Evolutionary conservation across 768 basidiomycete genomes (phyloP).

Genomic region (Neoboletus subvelutipes): DNA sequence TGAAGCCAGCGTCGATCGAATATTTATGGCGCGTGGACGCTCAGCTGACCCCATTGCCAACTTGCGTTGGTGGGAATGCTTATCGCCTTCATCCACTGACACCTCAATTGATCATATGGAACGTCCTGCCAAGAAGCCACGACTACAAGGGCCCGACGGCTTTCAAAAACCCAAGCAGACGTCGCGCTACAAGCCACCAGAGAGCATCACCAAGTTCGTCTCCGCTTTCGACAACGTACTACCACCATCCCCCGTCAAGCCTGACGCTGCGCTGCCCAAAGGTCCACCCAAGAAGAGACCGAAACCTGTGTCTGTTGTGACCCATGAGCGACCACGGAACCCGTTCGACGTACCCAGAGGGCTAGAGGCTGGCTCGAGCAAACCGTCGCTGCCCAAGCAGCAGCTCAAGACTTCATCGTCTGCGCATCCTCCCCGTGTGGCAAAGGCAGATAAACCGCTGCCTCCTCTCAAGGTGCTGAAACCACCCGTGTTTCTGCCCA

Average conservation of each 20-base stretch:
- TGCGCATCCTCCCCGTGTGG: conserved; percentile 1
- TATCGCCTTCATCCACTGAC: background rate
- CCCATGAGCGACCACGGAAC: conserved; percentile 20
- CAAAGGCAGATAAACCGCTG: background rate
- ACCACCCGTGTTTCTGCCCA: conserved; percentile 12
- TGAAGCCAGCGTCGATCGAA: background rate
- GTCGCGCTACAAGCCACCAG: conserved; percentile 25
- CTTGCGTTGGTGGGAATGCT: background rate
- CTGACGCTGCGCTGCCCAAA: background rate
- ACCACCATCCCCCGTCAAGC: conserved; percentile 1
- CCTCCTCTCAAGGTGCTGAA: conserved; percentile 18
- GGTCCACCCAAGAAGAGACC: conserved; percentile 6
- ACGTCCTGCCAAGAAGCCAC: conserved; percentile 14
- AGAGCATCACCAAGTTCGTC: conserved; percentile 29
- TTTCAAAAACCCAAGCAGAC: conserved; percentile 25
- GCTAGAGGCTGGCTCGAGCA: conserved; percentile 12
- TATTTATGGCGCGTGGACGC: background rate
- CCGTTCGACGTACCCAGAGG: conserved; percentile 4
- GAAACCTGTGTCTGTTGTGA: conserved; percentile 1
- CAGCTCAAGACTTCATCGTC: conserved; percentile 9
- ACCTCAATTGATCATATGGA: conserved; percentile 6
- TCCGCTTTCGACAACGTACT: conserved; percentile 24
- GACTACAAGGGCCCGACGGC: conserved; percentile 29
- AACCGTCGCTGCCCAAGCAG: conserved; percentile 2
- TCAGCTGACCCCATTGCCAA: background rate